A percentile compares a stretch with the other conserved stretches of the same genome.
These are phyloP conservation scores for Debaryomyces sp. DNA, from an alignment of 1,139 yeast genomes.

Conservation along the genomic window DNA sequence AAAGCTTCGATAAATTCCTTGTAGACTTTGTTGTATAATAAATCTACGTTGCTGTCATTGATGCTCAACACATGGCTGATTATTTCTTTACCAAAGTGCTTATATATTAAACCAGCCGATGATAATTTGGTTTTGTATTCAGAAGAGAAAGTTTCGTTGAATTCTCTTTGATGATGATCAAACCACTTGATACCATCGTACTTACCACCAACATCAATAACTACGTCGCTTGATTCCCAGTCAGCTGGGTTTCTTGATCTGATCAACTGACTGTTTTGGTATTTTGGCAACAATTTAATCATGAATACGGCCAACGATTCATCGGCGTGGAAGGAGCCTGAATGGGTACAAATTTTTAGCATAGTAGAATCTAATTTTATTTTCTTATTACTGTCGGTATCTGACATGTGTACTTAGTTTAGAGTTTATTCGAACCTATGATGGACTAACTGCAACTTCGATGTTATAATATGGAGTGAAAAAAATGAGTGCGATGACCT, in stretches of 20 bases:
- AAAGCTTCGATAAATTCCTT: constrained; percentile 85
- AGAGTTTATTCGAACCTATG: not conserved
- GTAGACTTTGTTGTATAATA: constrained; percentile 74
- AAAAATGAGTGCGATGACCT: constrained; percentile 2
- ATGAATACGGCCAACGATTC: constrained; percentile 95
- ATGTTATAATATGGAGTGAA: not conserved
- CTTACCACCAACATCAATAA: constrained; percentile 94
- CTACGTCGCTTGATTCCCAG: constrained; percentile 88
- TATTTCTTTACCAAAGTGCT: constrained; percentile 88
- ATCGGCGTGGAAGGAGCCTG: constrained; percentile 96
- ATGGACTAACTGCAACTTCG: not conserved
- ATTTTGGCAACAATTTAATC: constrained; percentile 74
- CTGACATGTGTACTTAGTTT: constrained; percentile 6
- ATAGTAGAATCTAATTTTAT: constrained; percentile 17
- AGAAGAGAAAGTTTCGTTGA: constrained; percentile 38
- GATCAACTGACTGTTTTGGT: constrained; percentile 62
- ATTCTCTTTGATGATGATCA: constrained; percentile 92
- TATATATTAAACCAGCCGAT: constrained; percentile 92
- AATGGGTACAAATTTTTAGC: constrained; percentile 80
- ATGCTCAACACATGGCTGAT: constrained; percentile 47
- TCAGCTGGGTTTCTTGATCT: constrained; percentile 82
- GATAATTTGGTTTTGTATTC: constrained; percentile 70
- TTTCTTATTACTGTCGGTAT: constrained; percentile 10
- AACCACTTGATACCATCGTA: constrained; percentile 86
- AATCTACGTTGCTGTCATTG: constrained; percentile 49